Percentiles rank a stretch among this genome's conserved stretches.
Evolutionary conservation across 208 protist genomes (phyloP).

Genomic region (Trichomonas gallinae): DNA sequence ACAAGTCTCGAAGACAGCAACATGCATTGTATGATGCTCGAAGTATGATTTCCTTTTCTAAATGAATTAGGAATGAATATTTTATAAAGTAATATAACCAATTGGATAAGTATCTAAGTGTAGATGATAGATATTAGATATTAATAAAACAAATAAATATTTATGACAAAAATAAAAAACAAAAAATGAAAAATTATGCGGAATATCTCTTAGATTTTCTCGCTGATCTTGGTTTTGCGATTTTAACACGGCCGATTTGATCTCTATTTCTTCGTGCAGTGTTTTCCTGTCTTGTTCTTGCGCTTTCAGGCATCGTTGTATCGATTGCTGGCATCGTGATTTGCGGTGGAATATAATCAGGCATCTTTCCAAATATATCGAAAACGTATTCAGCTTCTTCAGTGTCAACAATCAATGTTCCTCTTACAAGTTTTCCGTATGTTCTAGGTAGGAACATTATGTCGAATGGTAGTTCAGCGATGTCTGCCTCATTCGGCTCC

Average conservation of each 20-base stretch:
- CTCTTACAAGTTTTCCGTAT: neutral
- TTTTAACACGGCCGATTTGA: neutral
- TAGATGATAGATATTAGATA: neutral
- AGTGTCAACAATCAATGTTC: neutral
- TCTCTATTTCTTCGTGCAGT: neutral
- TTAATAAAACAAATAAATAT: neutral
- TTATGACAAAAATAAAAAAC: neutral
- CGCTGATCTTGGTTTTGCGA: neutral
- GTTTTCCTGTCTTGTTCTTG: neutral
- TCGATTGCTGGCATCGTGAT: neutral
- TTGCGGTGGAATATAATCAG: neutral
- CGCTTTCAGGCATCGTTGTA: neutral
- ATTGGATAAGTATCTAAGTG: too few relatives aligned
- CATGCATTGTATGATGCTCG: too few relatives aligned
- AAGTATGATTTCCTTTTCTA: too few relatives aligned
- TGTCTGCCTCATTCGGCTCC: neutral
- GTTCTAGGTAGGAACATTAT: neutral
- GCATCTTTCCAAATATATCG: neutral
- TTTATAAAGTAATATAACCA: too few relatives aligned
- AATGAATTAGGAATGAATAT: too few relatives aligned
- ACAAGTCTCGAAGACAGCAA: too few relatives aligned
- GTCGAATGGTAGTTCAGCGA: neutral
- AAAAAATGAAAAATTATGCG: neutral
- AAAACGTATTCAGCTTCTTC: neutral
- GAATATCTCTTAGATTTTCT: neutral